phyloP scores from a whole-genome alignment of 441 rosid genomes.

The Eruca vesicaria region DNA sequence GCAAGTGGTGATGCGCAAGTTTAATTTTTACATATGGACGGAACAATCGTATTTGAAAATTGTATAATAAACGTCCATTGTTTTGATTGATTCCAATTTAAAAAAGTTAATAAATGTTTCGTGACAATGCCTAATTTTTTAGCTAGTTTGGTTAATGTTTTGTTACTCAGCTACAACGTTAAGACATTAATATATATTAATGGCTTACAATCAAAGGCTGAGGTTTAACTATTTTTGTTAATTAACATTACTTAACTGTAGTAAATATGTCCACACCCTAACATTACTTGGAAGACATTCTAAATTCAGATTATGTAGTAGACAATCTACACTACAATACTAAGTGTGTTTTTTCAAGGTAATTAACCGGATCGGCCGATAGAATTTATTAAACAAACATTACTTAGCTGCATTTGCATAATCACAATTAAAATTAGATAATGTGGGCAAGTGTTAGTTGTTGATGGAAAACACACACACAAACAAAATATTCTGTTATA shows the following conservation, averaged over 20 bases:
- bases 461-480: background rate
- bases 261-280: too few species aligned
- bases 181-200: background rate
- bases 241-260: too few species aligned
- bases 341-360: too few species aligned
- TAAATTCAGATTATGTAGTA: too few species aligned
- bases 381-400: too few species aligned
- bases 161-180: background rate
- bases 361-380: too few species aligned
- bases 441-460: background rate
- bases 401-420: background rate
- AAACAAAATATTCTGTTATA: background rate
- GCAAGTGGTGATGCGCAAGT: constrained; percentile 19
- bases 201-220: background rate
- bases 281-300: too few species aligned
- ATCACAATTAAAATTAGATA: background rate
- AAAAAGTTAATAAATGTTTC: constrained; percentile 20
- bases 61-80: constrained; percentile 33
- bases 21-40: constrained; percentile 21
- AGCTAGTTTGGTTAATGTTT: background rate
- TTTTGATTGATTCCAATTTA: background rate
- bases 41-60: constrained; percentile 20
- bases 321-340: too few species aligned
- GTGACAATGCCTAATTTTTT: background rate
- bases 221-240: background rate